Percentiles rank a stretch among this genome's conserved stretches.
phyloP scores from a whole-genome alignment of 78 protist species.

The Cyanophora paradoxa region DNA sequence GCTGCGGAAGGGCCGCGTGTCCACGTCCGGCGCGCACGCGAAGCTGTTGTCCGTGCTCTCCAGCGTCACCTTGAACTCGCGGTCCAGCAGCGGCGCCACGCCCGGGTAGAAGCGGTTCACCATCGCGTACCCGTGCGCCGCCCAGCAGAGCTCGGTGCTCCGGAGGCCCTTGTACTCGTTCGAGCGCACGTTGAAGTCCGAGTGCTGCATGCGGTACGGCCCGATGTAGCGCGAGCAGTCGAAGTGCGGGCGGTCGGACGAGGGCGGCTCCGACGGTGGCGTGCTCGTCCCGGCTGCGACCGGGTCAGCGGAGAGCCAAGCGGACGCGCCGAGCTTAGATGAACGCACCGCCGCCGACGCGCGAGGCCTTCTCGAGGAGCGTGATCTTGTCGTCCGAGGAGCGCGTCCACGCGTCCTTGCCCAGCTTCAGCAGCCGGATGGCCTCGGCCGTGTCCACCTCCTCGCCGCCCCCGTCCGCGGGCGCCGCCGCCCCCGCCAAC shows the following conservation, averaged over 20 bases:
- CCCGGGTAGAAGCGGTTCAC: slow-evolving; percentile 45
- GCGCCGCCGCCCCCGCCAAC: too few relatives aligned
- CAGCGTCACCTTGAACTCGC: slow-evolving; percentile 44
- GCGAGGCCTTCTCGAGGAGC: neutral
- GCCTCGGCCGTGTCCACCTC: neutral
- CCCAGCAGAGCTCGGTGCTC: slow-evolving; percentile 53
- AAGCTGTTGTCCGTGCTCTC: slow-evolving; percentile 35
- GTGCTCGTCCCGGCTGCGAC: neutral
- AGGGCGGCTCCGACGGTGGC: too few relatives aligned
- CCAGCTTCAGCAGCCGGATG: neutral
- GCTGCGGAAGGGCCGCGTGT: slow-evolving; percentile 49
- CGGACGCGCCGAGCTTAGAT: too few relatives aligned
- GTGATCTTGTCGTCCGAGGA: neutral
- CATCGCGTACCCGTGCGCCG: slow-evolving; percentile 53
- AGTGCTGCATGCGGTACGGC: slow-evolving; percentile 16
- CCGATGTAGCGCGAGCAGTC: slow-evolving; percentile 35
- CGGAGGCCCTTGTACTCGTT: slow-evolving; percentile 24
- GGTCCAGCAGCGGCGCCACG: slow-evolving; percentile 54
- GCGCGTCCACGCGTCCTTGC: neutral
- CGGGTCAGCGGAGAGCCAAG: too few relatives aligned
- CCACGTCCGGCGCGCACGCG: slow-evolving; percentile 38
- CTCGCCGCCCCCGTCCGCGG: too few relatives aligned
- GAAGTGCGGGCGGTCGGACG: neutral
- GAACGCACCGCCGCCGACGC: too few relatives aligned
- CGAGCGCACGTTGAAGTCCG: slow-evolving; percentile 42